Evolutionary conservation across 2,329 filamentous ascomycete genomes (phyloP), one percentile per base, ranked within the genome.

Genomic region (Thermomyces lanuginosus): DNA sequence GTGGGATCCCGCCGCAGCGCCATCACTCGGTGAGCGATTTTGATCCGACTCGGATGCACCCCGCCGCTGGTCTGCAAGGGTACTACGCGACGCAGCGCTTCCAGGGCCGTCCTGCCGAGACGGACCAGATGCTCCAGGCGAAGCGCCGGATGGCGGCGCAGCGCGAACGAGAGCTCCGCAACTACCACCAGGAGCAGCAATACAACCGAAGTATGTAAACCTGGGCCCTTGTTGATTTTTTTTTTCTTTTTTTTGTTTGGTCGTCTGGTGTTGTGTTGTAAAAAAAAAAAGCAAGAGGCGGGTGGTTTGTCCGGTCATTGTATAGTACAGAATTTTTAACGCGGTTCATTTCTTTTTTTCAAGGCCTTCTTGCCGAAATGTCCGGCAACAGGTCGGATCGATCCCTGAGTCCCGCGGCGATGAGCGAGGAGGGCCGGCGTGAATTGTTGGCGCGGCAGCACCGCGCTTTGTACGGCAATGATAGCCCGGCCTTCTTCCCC

Each of bases 161-260:
- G 64, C 81, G 89, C 60, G 89, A 98, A 68, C 80, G 86, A 60
- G 89, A 98, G 66, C 76, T 98, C 58, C 82, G 89, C 60, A 98
- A 95, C 63, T 92, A 95, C 63, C 89, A 98, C 64, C 91, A 93
- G 63, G 89, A 98, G 72, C 89, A 98, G 72, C 89, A 98, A 73
- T 95, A 92, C 64, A 92, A 95, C 68, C 76, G 86, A 81, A 93
- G 89, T 95, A 62, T 45, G 56, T 58, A 51, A 58, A 56, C 36
- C 45, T 44, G 45, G 42, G 38, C 39, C 36, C 34, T 43, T 45
- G 42, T 39, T 49, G 51, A 48, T 41, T 37, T 45, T 46, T 37
- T 42, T 45, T 37, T 36, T 38, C 39, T 44, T 41, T 42, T 40
- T 39, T 45, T 40, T 43, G 36, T 46, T 45, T 29, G 19, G 22